Conservation (phyloP, 75 land plant species). For the Picea glauca region DNA sequence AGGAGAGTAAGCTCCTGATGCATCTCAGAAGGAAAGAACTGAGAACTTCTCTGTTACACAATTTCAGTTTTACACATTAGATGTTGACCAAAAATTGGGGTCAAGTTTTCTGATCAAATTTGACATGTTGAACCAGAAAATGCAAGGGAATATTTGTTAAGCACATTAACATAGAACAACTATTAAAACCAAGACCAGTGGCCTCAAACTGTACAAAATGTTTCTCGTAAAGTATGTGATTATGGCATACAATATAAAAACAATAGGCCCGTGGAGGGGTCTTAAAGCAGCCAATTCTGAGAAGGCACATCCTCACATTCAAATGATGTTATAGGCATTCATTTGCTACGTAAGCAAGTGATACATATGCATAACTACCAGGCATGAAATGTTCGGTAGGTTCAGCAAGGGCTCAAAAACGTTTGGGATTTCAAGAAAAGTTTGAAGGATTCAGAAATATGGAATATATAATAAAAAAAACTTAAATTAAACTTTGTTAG, state of each 20-base stretch:
- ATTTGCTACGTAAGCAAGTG: background rate
- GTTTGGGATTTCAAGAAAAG: background rate
- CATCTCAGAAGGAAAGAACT: background rate
- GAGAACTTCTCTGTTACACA: background rate
- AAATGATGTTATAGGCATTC: background rate
- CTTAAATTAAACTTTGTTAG: background rate
- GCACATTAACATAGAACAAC: background rate
- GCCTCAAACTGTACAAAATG: no score
- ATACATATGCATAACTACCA: background rate
- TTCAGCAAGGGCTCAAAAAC: background rate
- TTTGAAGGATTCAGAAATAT: background rate
- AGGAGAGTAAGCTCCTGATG: background rate
- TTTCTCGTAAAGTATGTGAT: background rate
- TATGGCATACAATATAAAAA: background rate
- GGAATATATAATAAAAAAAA: no score
- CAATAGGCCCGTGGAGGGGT: background rate
- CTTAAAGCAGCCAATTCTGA: background rate
- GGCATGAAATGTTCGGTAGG: no score
- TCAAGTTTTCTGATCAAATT: background rate
- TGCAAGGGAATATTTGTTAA: background rate
- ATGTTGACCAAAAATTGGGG: background rate
- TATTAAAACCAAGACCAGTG: background rate
- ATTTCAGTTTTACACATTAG: background rate
- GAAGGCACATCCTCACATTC: background rate
- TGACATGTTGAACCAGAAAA: background rate